Percentiles rank a stretch among this genome's conserved stretches.
phyloP scores from a whole-genome alignment of 371 early-diverging fungal genomes.

The Lichtheimia hyalospora region DNA sequence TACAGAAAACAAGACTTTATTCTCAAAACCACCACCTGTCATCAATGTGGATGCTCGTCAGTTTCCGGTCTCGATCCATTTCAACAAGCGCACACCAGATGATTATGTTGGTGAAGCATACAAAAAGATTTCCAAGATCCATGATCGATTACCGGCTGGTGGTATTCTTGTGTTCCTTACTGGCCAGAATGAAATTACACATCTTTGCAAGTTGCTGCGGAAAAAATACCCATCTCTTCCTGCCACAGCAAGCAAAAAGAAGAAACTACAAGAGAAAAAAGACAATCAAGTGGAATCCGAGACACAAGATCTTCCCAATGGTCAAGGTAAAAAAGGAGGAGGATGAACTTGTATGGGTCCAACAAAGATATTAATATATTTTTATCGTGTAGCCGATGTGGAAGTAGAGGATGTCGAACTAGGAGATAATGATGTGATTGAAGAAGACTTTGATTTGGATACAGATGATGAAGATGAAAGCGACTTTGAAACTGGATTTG shows the following conservation, averaged over 20 bases:
- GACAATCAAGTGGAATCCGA: constrained; percentile 33
- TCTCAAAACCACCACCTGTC: constrained; percentile 77
- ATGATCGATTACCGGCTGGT: constrained; percentile 85
- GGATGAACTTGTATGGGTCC: background rate
- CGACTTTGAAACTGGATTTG: constrained; percentile 45
- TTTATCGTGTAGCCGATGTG: constrained; percentile 36
- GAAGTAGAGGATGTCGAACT: constrained; percentile 64
- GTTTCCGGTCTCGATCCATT: constrained; percentile 83
- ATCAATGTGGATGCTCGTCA: constrained; percentile 95
- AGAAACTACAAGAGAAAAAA: constrained; percentile 32
- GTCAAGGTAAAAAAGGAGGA: constrained; percentile 43
- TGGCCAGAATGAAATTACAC: constrained; percentile 89
- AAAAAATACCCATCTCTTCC: constrained; percentile 63
- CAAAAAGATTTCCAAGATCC: constrained; percentile 92
- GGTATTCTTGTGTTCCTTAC: constrained; percentile 92
- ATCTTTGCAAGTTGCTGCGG: constrained; percentile 72
- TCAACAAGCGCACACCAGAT: constrained; percentile 71
- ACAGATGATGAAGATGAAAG: constrained; percentile 29
- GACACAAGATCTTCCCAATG: constrained; percentile 26
- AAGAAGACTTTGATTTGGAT: constrained; percentile 56
- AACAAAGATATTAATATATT: background rate
- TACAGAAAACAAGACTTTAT: constrained; percentile 79
- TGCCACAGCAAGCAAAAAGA: constrained; percentile 27
- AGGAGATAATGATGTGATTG: constrained; percentile 56
- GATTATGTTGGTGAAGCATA: constrained; percentile 82